Evolutionary conservation across 257 asterid genomes (phyloP), one percentile per base, ranked within the genome.

Genomic region (Forsythia viridissima): DNA sequence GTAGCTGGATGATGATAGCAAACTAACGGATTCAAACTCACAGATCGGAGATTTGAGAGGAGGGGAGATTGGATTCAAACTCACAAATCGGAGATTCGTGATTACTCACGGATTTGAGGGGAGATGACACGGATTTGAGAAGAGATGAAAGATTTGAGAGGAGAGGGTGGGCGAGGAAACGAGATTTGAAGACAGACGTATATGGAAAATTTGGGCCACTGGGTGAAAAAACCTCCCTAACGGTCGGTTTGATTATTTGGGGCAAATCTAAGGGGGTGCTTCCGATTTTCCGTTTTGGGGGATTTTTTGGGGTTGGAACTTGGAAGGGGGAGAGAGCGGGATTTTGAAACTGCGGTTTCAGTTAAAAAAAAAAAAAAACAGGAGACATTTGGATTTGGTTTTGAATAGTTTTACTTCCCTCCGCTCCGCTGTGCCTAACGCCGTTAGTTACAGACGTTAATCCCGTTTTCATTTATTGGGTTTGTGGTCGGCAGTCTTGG

Each of bases 321-420:
- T 61, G 15, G 68, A 61, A 61, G 68, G 3, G 3, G 68, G 37
- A 8, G 34, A 61, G 68, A 61, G 37, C n/a, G 74, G 79, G 73
- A 76, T 63, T 24, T 24, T 24, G 24, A 24, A 0, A 24, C 24
- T 24, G 24, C 24, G 24, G 0, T 24, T 24, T 24, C 24, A 24
- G 24, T 24, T 24, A 24, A 24, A 24, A 24, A 24, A 24, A 24
- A 0, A 24, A 0, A 24, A n/a, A n/a, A n/a, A 24, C 24, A 63
- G 30, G 44, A 4, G 3, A 34, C 13, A 7, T 72, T 81, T 73
- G 76, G 77, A 24, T 65, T 55, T 77, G 10, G 73, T 82, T 82
- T 87, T 82, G 85, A 87, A 87, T 72, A 82, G 81, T 84, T 80
- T 82, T 82, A 85, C 83, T 87, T 86, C 90, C 76, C 24, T 61